These are phyloP conservation scores for Kickxella alabastrina DNA, from an alignment of 192 early-diverging fungal species.

Conservation along the genomic window DNA sequence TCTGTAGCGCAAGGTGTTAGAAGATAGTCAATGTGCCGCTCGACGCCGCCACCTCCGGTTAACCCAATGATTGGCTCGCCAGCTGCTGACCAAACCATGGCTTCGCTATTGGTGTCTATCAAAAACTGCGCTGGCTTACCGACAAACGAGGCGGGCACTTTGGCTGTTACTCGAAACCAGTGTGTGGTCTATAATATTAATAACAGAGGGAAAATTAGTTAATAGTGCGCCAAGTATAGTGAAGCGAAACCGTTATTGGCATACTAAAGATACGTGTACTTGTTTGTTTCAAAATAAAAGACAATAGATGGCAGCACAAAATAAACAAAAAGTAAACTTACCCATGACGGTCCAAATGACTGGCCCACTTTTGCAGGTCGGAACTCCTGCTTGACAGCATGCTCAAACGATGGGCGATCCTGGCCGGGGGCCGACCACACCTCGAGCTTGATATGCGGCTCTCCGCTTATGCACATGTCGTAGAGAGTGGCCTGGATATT, in stretches of 20 bases:
- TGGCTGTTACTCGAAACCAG: conserved; percentile 66
- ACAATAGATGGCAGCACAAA: too few relatives aligned
- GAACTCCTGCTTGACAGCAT: conserved; percentile 60
- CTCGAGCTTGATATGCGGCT: conserved; percentile 56
- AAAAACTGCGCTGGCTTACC: conserved; percentile 73
- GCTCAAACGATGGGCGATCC: conserved; percentile 41
- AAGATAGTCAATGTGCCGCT: conserved; percentile 57
- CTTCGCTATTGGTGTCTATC: conserved; percentile 85
- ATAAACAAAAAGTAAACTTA: too few relatives aligned
- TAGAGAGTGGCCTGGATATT: conserved; percentile 56
- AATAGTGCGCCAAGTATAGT: too few relatives aligned
- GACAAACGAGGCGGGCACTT: conserved; percentile 57
- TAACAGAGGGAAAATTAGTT: conserved; percentile 13
- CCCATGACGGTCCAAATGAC: conserved; percentile 85
- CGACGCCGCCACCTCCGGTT: conserved; percentile 65
- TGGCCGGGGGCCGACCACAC: conserved; percentile 52
- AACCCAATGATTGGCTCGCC: conserved; percentile 82
- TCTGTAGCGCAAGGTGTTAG: conserved; percentile 40
- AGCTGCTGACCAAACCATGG: conserved; percentile 78
- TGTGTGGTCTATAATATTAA: conserved; percentile 63
- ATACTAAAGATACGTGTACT: too few relatives aligned
- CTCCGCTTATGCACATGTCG: conserved; percentile 40
- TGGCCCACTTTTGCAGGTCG: conserved; percentile 66
- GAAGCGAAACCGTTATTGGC: too few relatives aligned
- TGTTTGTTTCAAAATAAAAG: too few relatives aligned